Percentiles rank a stretch among this genome's conserved stretches.
phyloP scores from a whole-genome alignment of 2,329 filamentous ascomycete genomes.

The Colletotrichum ledebouriae region DNA sequence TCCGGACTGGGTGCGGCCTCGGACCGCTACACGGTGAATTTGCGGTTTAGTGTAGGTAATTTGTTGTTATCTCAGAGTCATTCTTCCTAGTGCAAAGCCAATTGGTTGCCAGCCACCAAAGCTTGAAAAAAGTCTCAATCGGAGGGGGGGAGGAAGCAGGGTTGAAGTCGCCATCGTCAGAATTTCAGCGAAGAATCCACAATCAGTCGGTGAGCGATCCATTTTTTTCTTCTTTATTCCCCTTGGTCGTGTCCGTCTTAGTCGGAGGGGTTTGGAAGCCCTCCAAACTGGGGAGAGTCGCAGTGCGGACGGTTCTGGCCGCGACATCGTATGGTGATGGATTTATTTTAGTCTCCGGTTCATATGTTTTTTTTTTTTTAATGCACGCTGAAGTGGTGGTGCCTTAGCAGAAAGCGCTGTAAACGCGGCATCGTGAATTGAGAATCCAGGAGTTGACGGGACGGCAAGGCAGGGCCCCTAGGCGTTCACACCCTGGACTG shows the following conservation, averaged over 20 bases:
- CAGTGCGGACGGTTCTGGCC: slow-evolving; percentile 23
- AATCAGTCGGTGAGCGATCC: slow-evolving; percentile 33
- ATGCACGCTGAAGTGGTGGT: slow-evolving; percentile 18
- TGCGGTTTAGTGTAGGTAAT: slow-evolving; percentile 24
- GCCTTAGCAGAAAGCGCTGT: slow-evolving; percentile 23
- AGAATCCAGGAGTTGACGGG: slow-evolving; percentile 26
- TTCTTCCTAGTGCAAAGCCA: slow-evolving; percentile 12
- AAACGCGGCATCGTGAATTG: slow-evolving; percentile 25
- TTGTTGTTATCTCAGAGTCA: slow-evolving; percentile 35
- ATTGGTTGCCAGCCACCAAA: slow-evolving; percentile 34
- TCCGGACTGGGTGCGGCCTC: slow-evolving; percentile 34
- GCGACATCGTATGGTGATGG: slow-evolving; percentile 35
- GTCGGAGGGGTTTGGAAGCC: background rate
- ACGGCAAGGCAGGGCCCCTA: slow-evolving; percentile 11
- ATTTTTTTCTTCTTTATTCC: slow-evolving; percentile 11
- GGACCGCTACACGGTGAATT: slow-evolving; percentile 34
- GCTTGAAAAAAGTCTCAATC: slow-evolving; percentile 24
- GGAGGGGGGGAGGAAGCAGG: slow-evolving; percentile 26
- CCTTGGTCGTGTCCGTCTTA: slow-evolving; percentile 2
- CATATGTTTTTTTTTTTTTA: slow-evolving; percentile 13
- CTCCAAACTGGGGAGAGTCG: slow-evolving; percentile 25
- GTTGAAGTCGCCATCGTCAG: slow-evolving; percentile 37
- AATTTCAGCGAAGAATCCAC: slow-evolving; percentile 38
- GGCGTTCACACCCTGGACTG: slow-evolving; percentile 12
- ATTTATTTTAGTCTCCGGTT: slow-evolving; percentile 26